These are phyloP conservation scores for Lachnellula subtilissima DNA, from an alignment of 2,329 filamentous ascomycete genomes.

Conservation along the genomic window DNA sequence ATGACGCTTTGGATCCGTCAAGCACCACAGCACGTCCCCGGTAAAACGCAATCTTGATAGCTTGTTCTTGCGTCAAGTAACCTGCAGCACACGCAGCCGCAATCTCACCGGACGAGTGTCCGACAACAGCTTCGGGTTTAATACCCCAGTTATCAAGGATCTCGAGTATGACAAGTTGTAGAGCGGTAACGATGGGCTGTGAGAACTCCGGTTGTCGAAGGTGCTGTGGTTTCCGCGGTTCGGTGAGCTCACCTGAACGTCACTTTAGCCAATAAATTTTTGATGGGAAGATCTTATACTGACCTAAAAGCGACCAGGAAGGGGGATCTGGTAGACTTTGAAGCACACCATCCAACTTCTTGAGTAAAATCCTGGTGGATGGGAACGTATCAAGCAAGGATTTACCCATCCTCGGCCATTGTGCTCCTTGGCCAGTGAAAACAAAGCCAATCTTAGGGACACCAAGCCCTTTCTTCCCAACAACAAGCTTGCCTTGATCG, in stretches of 20 bases:
- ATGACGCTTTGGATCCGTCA: background rate
- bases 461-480: background rate
- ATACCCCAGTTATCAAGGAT: constrained; percentile 39
- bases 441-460: constrained; percentile 15
- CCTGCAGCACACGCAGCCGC: constrained; percentile 40
- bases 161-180: constrained; percentile 41
- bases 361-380: background rate
- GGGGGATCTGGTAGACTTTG: constrained; percentile 4
- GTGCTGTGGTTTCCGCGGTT: background rate
- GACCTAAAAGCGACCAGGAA: background rate
- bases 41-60: constrained; percentile 26
- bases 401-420: constrained; percentile 27
- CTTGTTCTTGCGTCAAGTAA: constrained; percentile 27
- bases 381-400: constrained; percentile 15
- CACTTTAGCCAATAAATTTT: background rate
- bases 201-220: constrained; percentile 7
- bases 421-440: constrained; percentile 32
- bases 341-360: constrained; percentile 8
- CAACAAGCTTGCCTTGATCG: background rate
- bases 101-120: constrained; percentile 44
- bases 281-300: too few species aligned
- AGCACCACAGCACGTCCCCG: constrained; percentile 13
- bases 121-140: constrained; percentile 33
- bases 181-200: constrained; percentile 35
- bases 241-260: constrained; percentile 6